phyloP scores from a whole-genome alignment of 1,284 basidiomycete genomes.

The Limonomyces culmigenus region DNA sequence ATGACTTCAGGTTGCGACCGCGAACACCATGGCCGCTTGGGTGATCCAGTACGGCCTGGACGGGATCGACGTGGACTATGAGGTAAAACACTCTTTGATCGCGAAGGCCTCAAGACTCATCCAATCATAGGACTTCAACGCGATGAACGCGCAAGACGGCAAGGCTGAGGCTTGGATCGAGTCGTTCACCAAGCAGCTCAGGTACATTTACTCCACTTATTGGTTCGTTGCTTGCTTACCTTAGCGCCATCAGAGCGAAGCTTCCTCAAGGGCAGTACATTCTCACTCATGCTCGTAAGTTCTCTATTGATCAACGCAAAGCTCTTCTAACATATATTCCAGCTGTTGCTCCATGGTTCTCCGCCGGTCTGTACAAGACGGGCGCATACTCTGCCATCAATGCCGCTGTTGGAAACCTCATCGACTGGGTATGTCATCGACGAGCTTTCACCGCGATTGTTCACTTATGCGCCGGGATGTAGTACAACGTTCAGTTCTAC shows the following conservation, averaged over 20 bases:
- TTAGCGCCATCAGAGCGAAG: too few relatives aligned
- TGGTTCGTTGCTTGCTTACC: too few relatives aligned
- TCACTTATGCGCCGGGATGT: too few relatives aligned
- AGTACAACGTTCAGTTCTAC: conserved; percentile 4
- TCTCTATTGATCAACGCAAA: too few relatives aligned
- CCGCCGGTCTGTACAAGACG: background rate
- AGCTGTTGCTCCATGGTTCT: too few relatives aligned
- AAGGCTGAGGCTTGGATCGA: conserved; percentile 10
- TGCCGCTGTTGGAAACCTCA: background rate
- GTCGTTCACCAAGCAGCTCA: conserved; percentile 11
- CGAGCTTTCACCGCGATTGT: too few relatives aligned
- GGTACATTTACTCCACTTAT: too few relatives aligned
- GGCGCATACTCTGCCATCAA: conserved; percentile 1
- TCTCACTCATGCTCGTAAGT: conserved; percentile 12
- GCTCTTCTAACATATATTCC: too few relatives aligned
- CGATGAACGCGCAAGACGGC: conserved; percentile 11
- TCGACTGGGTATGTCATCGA: too few relatives aligned
- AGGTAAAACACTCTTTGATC: conserved; percentile 16
- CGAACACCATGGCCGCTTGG: conserved; percentile 30
- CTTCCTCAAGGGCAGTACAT: conserved; percentile 10
- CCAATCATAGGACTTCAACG: conserved; percentile 9
- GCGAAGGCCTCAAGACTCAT: background rate
- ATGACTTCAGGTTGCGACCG: too few relatives aligned
- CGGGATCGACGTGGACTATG: conserved; percentile 42
- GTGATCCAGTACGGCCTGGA: conserved; percentile 32